Evolutionary conservation across 768 basidiomycete species (phyloP).

Genomic region (Tephrocybe rancida): DNA sequence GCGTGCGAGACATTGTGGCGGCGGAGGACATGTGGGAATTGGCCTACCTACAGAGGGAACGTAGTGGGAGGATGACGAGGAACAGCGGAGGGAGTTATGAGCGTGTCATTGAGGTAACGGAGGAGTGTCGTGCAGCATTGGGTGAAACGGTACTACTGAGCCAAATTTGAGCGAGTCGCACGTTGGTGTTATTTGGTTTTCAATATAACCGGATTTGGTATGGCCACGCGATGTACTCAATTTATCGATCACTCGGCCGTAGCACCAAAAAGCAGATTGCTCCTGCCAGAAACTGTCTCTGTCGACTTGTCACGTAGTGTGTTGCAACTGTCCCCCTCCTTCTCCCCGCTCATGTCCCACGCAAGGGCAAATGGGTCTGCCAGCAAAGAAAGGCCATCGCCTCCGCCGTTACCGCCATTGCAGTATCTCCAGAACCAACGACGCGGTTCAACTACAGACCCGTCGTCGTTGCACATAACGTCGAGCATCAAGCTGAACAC

Average conservation of each 20-base stretch:
- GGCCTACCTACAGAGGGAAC: slow-evolving; percentile 19
- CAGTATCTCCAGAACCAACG: slow-evolving; percentile 81
- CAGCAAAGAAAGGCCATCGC: slow-evolving; percentile 45
- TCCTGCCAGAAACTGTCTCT: slow-evolving; percentile 13
- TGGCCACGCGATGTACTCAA: slow-evolving; percentile 31
- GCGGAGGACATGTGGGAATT: slow-evolving; percentile 62
- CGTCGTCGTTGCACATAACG: slow-evolving; percentile 72
- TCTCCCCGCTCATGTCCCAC: slow-evolving; percentile 11
- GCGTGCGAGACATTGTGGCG: slow-evolving; percentile 62
- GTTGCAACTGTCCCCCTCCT: background rate
- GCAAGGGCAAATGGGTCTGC: slow-evolving; percentile 24
- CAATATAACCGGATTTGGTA: slow-evolving; percentile 44
- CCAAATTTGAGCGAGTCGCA: slow-evolving; percentile 22
- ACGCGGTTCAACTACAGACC: slow-evolving; percentile 84
- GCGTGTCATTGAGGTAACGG: slow-evolving; percentile 43
- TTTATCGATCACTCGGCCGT: slow-evolving; percentile 25
- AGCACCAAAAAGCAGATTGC: slow-evolving; percentile 5
- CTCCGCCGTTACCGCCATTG: slow-evolving; percentile 71
- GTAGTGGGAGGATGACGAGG: slow-evolving; percentile 50
- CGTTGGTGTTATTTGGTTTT: slow-evolving; percentile 30
- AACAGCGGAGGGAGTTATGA: slow-evolving; percentile 53
- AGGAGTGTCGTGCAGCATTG: slow-evolving; percentile 36
- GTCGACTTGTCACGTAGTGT: slow-evolving; percentile 6
- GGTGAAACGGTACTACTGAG: slow-evolving; percentile 23
- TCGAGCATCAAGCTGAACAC: slow-evolving; percentile 31